Percentiles rank a stretch among this genome's conserved stretches.
phyloP scores from a whole-genome alignment of 169 alveolate genomes.

The Plasmodium vinckei region DNA sequence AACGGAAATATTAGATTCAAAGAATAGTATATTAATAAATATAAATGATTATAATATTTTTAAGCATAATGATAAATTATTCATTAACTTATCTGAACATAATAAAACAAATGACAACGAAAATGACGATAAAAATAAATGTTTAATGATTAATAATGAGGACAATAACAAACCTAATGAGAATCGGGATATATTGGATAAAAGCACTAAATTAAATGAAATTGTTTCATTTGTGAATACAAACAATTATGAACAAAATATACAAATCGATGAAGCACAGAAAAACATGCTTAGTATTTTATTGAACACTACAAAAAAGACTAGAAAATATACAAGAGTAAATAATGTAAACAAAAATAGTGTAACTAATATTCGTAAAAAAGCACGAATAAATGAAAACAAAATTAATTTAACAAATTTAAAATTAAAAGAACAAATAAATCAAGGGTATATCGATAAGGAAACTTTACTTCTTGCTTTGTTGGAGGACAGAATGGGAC shows the following conservation, averaged over 20 bases:
- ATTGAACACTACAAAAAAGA: slow-evolving; percentile 4
- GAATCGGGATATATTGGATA: no score
- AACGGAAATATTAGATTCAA: slow-evolving; percentile 17
- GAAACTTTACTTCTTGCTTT: neutral
- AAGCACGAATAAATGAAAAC: slow-evolving; percentile 1
- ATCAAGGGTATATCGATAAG: neutral
- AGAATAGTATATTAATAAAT: slow-evolving; percentile 55
- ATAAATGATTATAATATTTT: slow-evolving; percentile 42
- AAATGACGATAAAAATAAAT: slow-evolving; percentile 5
- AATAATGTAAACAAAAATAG: slow-evolving; percentile 19
- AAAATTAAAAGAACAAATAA: slow-evolving; percentile 14
- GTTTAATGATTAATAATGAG: slow-evolving; percentile 8
- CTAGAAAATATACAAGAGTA: slow-evolving; percentile 5
- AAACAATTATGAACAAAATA: slow-evolving; percentile 4
- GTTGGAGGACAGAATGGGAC: neutral
- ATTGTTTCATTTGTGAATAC: neutral
- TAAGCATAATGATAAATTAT: slow-evolving; percentile 56
- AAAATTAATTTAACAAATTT: neutral
- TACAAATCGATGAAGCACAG: neutral
- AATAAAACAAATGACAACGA: slow-evolving; percentile 10
- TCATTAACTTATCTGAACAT: slow-evolving; percentile 38
- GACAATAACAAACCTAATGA: neutral
- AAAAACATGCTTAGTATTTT: slow-evolving; percentile 1
- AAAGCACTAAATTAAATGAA: no score
- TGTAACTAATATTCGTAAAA: slow-evolving; percentile 14